Base-by-base conservation (phyloP, 352 stramenopile genomes). In the Phytophthora gonapodyides region DNA sequence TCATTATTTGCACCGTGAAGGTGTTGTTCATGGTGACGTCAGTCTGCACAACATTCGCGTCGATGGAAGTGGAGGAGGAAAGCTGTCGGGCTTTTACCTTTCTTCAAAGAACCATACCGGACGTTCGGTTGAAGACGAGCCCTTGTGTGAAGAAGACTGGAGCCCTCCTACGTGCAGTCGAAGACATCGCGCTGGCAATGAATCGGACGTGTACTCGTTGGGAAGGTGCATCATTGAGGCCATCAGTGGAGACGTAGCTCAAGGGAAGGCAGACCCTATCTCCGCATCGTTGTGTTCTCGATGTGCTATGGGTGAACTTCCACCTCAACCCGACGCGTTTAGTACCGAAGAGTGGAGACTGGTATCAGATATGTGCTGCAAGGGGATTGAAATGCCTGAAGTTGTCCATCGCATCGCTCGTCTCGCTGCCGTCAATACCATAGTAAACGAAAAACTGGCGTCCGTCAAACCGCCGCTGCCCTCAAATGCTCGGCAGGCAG, bases 31-130 rank as follows among this genome's bases (percentile, higher is more conserved):
- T 16, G 55, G 55, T 2, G 36, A 49, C n/a, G 12, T 62, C 0
- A n/a, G 24, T 17, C 11, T 33, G 7, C 27, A 50, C 13, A 62
- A 55, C n/a, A 50, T 62, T 49, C 21, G 49, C 15, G 55, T 62
- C 3, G n/a, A 5, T 1, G 1, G 5, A 7, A 30, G 17, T 35
- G 44, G 27, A 1, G 17, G 16, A 9, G 55, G 35, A 7, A 62
- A 49, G 13, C 36, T 62, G 3, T 35, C 44, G 4, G 55, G 44
- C 0, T 55, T 62, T 13, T 17, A 12, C 15, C 15, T 46, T 15
- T 41, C 34, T 15, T 35, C 27, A 36, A 21, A 35, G 37, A 21
- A 31, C 11, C 41, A 37, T 21, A 11, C 13, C 24, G 24, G 24
- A 27, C 24, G 6, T 27, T 27, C 24, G 24, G 6, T 6, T 27